Base-by-base conservation (phyloP, 768 basidiomycete genomes). In the Rhodocollybia butyracea region DNA sequence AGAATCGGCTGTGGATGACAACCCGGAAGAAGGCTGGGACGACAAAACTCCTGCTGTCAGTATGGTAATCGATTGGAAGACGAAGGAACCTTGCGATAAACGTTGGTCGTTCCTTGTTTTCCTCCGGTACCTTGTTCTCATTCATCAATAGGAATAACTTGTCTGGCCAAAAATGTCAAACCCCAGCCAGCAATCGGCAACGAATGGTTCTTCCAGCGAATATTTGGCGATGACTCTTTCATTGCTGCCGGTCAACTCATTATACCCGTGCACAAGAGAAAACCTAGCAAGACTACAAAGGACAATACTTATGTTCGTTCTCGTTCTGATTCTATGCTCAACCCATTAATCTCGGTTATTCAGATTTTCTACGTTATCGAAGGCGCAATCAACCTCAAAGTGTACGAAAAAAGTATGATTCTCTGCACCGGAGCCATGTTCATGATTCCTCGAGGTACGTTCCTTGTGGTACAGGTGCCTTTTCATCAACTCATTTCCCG, bases 281-380 rank as follows among this genome's bases (percentile, higher is more conserved):
- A 99, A 70, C 89, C 90, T 13, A 84, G 81, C 57, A 98, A 98
- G 67, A 80, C 82, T 22, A 84, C 94, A 1, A 94, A 90, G 66
- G 97, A 98, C 64, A 99, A 98, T 61, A 91, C 91, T 24, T 95
- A 91, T 66, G 92, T 94, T 59, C 61, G 90, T 77, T n/a, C 29
- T 4, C 41, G 19, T 32, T 40, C 36, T 52, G 5, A 2, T 30
- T 41, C 22, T 21, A 46, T 36, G 21, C 15, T 52, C 32, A 21
- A 30, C 39, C 12, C 15, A 51, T 17, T 34, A 46, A 52, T 10
- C 32, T 34, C 39, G 38, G 27, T 11, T 22, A 32, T 31, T 1
- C 54, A 76, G 78, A 71, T 81, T 5, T 82, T 83, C 62, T 76
- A 86, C 66, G 86, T 95, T 42, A 82, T 93, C 54, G 84, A 92